These are phyloP conservation scores for Peronospora destructor DNA, from an alignment of 352 stramenopile species.

Conservation along the genomic window DNA sequence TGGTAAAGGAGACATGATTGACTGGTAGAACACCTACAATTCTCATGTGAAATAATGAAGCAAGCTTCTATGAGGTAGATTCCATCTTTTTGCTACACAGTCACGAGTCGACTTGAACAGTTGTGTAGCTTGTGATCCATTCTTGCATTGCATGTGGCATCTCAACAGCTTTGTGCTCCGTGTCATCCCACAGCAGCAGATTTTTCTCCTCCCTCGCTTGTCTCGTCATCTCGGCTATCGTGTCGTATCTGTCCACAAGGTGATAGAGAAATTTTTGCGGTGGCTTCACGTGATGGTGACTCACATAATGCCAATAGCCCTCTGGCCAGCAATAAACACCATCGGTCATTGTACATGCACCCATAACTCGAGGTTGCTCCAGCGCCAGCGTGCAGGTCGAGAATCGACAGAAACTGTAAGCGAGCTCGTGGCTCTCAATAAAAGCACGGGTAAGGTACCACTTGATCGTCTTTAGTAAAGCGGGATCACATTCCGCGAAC, in stretches of 20 bases:
- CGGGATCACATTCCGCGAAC: constrained; percentile 21
- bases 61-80: not conserved
- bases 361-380: constrained; percentile 44
- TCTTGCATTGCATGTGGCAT: constrained; percentile 62
- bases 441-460: constrained; percentile 57
- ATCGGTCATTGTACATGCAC: constrained; percentile 71
- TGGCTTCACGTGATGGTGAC: constrained; percentile 54
- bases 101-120: constrained; percentile 22
- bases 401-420: constrained; percentile 78
- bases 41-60: not conserved
- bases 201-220: constrained; percentile 21
- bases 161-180: constrained; percentile 19
- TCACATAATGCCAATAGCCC: constrained; percentile 70
- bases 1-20: constrained; percentile 41
- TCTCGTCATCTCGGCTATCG: constrained; percentile 25
- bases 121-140: constrained; percentile 63
- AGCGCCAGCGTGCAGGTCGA: constrained; percentile 32
- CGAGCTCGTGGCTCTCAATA: constrained; percentile 74
- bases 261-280: constrained; percentile 55
- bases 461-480: constrained; percentile 29
- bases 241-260: constrained; percentile 31
- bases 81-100: not conserved
- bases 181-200: constrained; percentile 51
- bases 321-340: constrained; percentile 75
- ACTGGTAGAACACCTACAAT: constrained; percentile 33